These are phyloP conservation scores for Arthrinium puccinioides DNA, from an alignment of 2,329 filamentous ascomycete species.

Conservation along the genomic window DNA sequence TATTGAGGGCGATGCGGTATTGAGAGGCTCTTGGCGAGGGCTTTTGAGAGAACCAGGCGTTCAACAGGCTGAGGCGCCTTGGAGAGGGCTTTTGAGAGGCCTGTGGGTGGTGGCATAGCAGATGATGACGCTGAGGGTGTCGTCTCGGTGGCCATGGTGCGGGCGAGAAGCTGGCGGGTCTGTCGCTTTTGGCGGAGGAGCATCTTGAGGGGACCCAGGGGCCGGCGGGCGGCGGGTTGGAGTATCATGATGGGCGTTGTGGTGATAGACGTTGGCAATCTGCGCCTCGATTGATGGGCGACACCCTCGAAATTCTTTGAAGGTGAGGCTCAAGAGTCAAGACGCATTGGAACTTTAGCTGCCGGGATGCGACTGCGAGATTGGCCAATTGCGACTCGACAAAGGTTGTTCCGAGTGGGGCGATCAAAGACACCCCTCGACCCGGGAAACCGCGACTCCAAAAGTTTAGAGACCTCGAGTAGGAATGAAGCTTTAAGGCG, in stretches of 20 bases:
- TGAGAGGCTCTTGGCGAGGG: too few relatives aligned
- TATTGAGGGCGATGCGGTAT: too few relatives aligned
- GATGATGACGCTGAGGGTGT: conserved; percentile 11
- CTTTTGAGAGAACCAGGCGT: too few relatives aligned
- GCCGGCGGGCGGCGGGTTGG: conserved; percentile 52
- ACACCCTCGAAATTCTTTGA: not conserved
- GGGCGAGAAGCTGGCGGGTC: conserved; percentile 29
- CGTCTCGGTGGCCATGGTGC: conserved; percentile 40
- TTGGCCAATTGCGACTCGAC: not conserved
- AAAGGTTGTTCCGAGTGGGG: conserved; percentile 3
- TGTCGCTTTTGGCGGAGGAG: conserved; percentile 52
- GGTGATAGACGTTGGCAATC: not conserved
- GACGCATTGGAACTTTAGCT: too few relatives aligned
- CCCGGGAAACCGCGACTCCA: too few relatives aligned
- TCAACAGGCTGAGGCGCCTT: too few relatives aligned
- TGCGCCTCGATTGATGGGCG: not conserved
- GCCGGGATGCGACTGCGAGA: not conserved
- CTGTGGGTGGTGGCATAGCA: conserved; percentile 7
- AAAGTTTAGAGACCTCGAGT: too few relatives aligned
- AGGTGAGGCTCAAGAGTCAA: too few relatives aligned
- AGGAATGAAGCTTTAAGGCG: too few relatives aligned
- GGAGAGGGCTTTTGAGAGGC: too few relatives aligned
- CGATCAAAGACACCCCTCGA: too few relatives aligned
- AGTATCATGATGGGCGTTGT: conserved; percentile 46
- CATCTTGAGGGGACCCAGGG: conserved; percentile 63